Base-by-base conservation (phyloP, 768 basidiomycete genomes). In the Pulveroboletus sp. region DNA sequence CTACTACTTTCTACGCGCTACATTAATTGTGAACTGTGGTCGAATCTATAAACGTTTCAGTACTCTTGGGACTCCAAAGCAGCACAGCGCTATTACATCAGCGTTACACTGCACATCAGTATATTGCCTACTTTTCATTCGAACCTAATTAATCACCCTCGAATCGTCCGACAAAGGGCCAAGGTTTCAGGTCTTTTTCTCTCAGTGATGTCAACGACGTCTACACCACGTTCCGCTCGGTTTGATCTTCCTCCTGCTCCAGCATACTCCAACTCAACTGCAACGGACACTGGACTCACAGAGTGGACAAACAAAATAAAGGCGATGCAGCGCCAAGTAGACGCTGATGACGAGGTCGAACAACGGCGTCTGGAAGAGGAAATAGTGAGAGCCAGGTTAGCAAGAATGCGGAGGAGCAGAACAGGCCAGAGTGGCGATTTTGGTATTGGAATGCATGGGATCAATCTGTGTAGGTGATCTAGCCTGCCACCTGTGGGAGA, bases 261-360 rank as follows among this genome's bases (percentile, higher is more conserved):
- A 36, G 11, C 52, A 0, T 15, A 39, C 52, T 48, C 67, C 39
- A 42, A 18, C 31, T 49, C 62, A 5, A 35, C 56, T 7, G 43
- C 60, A 15, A 73, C 82, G 17, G 86, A 88, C 58, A 71, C 74
- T 3, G 83, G 80, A 43, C 74, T 89, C n/a, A 76, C 86, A 14
- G 86, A 91, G 65, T 91, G 89, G 89, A 79, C 88, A 12, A 83
- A 71, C 68, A 84, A 77, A 72, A 89, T 92, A 65, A 85, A 84
- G 64, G 85, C 81, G 14, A 69, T 91, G 66, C 89, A 90, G 63
- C 78, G 81, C 51, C 86, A 89, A 58, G 84, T 89, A 24, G 89
- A 92, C 54, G 82, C 83, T 12, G 85, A 89, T 54, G 88, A 89
- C 50, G 87, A 88, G 62, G 79, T 76, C 6, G 89, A 92, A 58